Conservation (phyloP, 2,329 filamentous ascomycete species). For the Aureobasidium melanogenum region DNA sequence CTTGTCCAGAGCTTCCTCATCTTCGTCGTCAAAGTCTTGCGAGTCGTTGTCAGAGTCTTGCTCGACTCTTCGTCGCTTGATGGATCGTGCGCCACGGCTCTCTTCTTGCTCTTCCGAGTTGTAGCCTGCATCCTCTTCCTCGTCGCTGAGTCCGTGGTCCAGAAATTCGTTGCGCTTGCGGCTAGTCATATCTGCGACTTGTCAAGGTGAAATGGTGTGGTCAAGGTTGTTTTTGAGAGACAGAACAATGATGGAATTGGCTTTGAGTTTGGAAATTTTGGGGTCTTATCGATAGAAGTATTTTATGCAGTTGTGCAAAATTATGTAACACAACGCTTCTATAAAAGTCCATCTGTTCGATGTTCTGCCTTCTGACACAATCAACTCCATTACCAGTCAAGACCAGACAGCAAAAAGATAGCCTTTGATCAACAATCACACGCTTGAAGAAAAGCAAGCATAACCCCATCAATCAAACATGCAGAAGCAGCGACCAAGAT, state of each 20-base stretch:
- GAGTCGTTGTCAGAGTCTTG: conserved; percentile 27
- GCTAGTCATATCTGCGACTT: conserved; percentile 47
- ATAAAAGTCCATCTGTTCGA: neutral
- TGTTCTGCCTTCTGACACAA: neutral
- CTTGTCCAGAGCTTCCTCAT: conserved; percentile 9
- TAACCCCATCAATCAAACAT: too few relatives aligned
- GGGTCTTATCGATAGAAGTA: neutral
- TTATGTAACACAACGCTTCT: neutral
- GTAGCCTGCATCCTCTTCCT: conserved; percentile 44
- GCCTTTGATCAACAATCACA: too few relatives aligned
- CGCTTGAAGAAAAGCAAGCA: too few relatives aligned
- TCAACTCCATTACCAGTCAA: neutral
- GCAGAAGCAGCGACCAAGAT: neutral
- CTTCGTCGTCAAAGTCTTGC: conserved; percentile 20
- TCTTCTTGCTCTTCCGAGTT: conserved; percentile 60
- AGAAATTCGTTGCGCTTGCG: conserved; percentile 68
- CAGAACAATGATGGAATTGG: neutral
- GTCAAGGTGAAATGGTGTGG: neutral
- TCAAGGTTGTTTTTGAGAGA: neutral
- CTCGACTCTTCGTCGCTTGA: conserved; percentile 56
- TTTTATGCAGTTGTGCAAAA: neutral
- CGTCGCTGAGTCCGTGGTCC: conserved; percentile 36
- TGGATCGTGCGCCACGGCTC: conserved; percentile 46
- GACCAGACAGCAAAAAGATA: too few relatives aligned
- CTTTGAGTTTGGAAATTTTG: neutral